These are phyloP conservation scores for Penicilliopsis zonata DNA, from an alignment of 495 filamentous ascomycete species.

Conservation along the genomic window DNA sequence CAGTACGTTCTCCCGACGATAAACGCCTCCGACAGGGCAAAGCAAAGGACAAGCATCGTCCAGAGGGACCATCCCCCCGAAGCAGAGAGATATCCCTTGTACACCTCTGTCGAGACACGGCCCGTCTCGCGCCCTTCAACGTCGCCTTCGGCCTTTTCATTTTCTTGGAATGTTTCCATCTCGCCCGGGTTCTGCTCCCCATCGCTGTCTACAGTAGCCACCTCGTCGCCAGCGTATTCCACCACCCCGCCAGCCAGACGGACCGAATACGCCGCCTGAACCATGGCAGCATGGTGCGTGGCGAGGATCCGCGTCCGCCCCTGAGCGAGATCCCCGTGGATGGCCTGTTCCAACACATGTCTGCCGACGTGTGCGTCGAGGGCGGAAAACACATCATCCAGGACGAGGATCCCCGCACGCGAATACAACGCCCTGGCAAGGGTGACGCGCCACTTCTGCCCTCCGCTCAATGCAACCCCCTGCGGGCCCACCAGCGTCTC, in stretches of 20 bases:
- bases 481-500: conserved; percentile 66
- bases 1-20: conserved; percentile 47
- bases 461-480: conserved; percentile 69
- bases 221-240: conserved; percentile 40
- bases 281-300: conserved; percentile 63
- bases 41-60: conserved; percentile 40
- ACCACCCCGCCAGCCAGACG: conserved; percentile 53
- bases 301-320: conserved; percentile 66
- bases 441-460: conserved; percentile 66
- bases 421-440: conserved; percentile 72
- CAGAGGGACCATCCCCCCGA: conserved; percentile 52
- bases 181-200: conserved; percentile 28
- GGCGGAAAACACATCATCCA: conserved; percentile 71
- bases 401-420: conserved; percentile 58
- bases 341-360: conserved; percentile 60
- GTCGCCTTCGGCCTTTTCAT: conserved; percentile 55
- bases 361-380: conserved; percentile 56
- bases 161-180: conserved; percentile 5
- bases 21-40: conserved; percentile 36
- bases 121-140: conserved; percentile 56
- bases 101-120: conserved; percentile 47
- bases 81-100: conserved; percentile 46
- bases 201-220: conserved; percentile 26
- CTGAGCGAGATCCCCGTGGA: conserved; percentile 53
- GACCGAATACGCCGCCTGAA: conserved; percentile 56